phyloP scores from a whole-genome alignment of 31 red algal species.

The Odonthalia washingtoniensis region DNA sequence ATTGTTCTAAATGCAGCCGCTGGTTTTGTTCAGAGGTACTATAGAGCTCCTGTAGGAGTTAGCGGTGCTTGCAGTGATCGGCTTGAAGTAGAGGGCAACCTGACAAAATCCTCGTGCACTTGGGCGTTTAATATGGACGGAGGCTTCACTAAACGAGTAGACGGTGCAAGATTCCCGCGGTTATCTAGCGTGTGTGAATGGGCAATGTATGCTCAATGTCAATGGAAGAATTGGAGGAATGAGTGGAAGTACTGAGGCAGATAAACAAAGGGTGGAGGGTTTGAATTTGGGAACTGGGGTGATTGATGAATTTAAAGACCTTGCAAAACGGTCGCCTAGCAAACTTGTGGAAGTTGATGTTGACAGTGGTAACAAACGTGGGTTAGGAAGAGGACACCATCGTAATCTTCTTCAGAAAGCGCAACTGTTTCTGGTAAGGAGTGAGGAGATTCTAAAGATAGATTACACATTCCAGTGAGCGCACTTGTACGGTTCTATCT shows the following conservation, averaged over 20 bases:
- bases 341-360: background rate
- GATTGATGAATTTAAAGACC: slow-evolving; percentile 26
- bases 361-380: background rate
- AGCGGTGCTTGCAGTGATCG: slow-evolving; percentile 58
- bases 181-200: slow-evolving; percentile 64
- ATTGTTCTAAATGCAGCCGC: slow-evolving; percentile 47
- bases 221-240: slow-evolving; percentile 52
- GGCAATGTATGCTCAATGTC: slow-evolving; percentile 59
- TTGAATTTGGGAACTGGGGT: slow-evolving; percentile 43
- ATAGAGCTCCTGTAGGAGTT: slow-evolving; percentile 31
- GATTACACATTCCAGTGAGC: slow-evolving; percentile 48
- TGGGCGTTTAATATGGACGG: slow-evolving; percentile 57
- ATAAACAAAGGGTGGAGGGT: slow-evolving; percentile 6
- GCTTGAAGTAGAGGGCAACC: slow-evolving; percentile 60
- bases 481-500: slow-evolving; percentile 66
- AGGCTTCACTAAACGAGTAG: slow-evolving; percentile 60
- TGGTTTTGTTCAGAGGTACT: slow-evolving; percentile 35
- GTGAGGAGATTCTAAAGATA: slow-evolving; percentile 12
- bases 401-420: no score
- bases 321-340: slow-evolving; percentile 21
- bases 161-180: slow-evolving; percentile 48
- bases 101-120: slow-evolving; percentile 56
- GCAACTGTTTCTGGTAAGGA: background rate
- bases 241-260: background rate
- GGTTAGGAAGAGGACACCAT: no score